Base-by-base conservation (phyloP, 306 rosid species). In the Cicer bijugum region DNA sequence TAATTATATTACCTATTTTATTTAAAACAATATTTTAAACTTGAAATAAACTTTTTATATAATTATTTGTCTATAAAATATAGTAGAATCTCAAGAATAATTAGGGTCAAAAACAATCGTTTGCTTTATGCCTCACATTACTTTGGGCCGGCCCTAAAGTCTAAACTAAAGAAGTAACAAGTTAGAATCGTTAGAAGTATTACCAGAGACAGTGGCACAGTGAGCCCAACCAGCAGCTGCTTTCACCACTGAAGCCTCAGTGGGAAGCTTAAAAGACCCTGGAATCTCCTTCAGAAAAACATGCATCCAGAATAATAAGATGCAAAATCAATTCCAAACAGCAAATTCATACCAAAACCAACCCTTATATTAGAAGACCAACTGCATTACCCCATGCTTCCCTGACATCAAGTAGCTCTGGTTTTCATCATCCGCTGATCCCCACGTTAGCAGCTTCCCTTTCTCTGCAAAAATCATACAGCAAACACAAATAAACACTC, bases 141-240 rank as follows among this genome's bases (percentile, higher is more conserved):
- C 5, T 28, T 28, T 28, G 35, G 35, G 35, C 35, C 35, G 35
- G 35, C 35, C 35, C 0, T 28, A 28, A 28, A 28, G 5, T 28
- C 5, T 28, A 28, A 28, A 28, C 35, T 28, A 47, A 57, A 48
- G 1, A 8, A 19, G 46, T 7, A 62, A 33, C 0, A 2, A 9
- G 48, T 8, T 14, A 69, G 50, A 63, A n/a, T 8, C 15, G 9
- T 62, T 14, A 16, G 52, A 64, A 76, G 62, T 37, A 63, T 55
- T 75, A 93, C 98, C 98, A 61, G 85, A 86, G 47, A 86, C 93
- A 0, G 88, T 64, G 46, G 85, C 96, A 56, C 96, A 93, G 68
- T 93, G 96, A 51, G 97, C 98, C 98, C 98, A 93, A 72, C 96
- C 98, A 64, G 93, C 90, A 81, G 89, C 88, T 57, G 96, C 98